These are phyloP conservation scores for Lactarius sanguifluus DNA, from an alignment of 768 basidiomycete species.

Conservation along the genomic window DNA sequence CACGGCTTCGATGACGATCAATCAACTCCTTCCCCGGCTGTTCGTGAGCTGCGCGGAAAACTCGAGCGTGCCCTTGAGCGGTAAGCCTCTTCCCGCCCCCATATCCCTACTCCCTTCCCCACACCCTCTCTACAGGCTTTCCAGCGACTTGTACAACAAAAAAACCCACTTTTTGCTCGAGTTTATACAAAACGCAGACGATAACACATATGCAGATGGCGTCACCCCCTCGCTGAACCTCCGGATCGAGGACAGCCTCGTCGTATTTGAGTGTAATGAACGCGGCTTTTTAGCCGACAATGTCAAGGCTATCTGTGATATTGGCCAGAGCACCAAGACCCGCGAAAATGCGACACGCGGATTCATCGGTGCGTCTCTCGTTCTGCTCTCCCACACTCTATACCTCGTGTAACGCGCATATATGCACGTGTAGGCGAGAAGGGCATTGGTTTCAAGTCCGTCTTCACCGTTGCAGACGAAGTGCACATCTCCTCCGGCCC, in stretches of 20 bases:
- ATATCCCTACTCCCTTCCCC: not conserved
- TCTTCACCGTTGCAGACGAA: constrained; percentile 33
- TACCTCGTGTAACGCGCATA: not conserved
- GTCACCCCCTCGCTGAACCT: constrained; percentile 27
- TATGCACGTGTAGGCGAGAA: constrained; percentile 32
- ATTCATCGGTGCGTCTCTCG: constrained; percentile 21
- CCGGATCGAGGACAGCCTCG: constrained; percentile 15
- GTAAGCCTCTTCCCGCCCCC: constrained; percentile 4
- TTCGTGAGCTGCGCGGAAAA: constrained; percentile 18
- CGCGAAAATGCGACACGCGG: constrained; percentile 19
- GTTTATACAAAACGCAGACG: constrained; percentile 36
- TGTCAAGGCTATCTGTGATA: constrained; percentile 33
- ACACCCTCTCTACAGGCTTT: constrained; percentile 23
- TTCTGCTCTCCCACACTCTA: not conserved
- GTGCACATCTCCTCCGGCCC: constrained; percentile 31
- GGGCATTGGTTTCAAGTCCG: constrained; percentile 36
- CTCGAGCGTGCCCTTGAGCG: constrained; percentile 28
- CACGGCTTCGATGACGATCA: constrained; percentile 22
- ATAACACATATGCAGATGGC: constrained; percentile 28
- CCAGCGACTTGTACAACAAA: constrained; percentile 34
- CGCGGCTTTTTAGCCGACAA: constrained; percentile 30
- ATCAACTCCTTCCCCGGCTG: not conserved
- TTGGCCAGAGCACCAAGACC: constrained; percentile 34
- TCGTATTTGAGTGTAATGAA: constrained; percentile 33
- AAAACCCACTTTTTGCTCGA: constrained; percentile 35